Base-by-base conservation (phyloP, 1,284 basidiomycete genomes). In the Anthracocystis walkeri region DNA sequence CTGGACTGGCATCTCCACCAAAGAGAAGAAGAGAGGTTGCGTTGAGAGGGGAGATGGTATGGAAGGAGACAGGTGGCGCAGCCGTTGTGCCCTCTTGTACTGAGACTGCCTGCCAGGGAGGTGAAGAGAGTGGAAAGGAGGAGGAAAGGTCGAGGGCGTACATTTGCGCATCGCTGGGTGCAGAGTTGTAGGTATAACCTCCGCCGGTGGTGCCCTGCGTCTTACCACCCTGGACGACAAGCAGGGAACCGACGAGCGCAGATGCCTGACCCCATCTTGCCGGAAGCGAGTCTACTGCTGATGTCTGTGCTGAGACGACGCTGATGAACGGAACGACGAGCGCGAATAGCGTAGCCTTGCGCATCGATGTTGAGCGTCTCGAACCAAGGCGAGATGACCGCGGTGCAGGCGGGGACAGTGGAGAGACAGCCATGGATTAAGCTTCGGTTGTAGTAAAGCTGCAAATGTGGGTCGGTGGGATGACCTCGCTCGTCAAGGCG, bases 141-240 rank as follows among this genome's bases (percentile, higher is more conserved):
- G 58, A 33, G 1, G 74, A 71, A 20, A 82, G 62, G 51, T 82
- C 77, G 52, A 82, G 71, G 2, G 63, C 35, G 49, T 76, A 73
- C 55, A 81, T 73, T 23, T 79, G 73, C 14, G 55, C 61, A 49
- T 76, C 65, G 56, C 58, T 73, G 3, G 78, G 80, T 2, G 74
- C 81, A 4, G 78, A 80, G 46, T 35, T 69, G 62, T 78, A 82
- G 2, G 81, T 80, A 55, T 69, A 82, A 14, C 77, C 78, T 16
- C 72, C 73, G 31, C 79, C 79, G 1, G 60, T 60, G 27, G 61
- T 65, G 25, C 77, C 80, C 35, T 78, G 73, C 3, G 79, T 81
- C 54, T 82, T 82, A 46, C 81, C 81, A 16, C 81, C 81, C 46
- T 82, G 80, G 6, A 82, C 66, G 44, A 82, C 56, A 14, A 80